Percentiles rank a stretch among this genome's conserved stretches.
Evolutionary conservation across 148 eudicot species (phyloP).

Genomic region (Vaccinium darrowii): DNA sequence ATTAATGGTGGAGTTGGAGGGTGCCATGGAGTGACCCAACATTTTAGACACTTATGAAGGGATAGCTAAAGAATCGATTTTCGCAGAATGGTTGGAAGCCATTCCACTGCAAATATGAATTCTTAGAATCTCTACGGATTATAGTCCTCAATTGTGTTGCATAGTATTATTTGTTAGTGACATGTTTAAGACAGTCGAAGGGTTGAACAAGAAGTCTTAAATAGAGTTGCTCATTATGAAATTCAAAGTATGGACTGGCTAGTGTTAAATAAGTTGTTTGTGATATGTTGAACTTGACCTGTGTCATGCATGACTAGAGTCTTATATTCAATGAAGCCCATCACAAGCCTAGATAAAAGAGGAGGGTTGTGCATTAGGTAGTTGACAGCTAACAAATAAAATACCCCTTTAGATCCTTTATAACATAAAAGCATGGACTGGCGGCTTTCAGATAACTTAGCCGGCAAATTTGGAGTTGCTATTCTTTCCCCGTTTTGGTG

Average conservation of each 20-base stretch:
- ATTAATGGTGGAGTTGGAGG: background rate
- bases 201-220: background rate
- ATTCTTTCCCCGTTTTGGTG: background rate
- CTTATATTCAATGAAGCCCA: background rate
- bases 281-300: background rate
- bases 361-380: background rate
- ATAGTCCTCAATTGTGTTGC: background rate
- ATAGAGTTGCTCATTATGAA: background rate
- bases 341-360: background rate
- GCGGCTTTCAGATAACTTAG: background rate
- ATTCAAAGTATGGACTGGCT: background rate
- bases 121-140: background rate
- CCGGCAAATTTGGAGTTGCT: background rate
- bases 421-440: background rate
- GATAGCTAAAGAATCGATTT: background rate
- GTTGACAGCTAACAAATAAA: background rate
- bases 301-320: background rate
- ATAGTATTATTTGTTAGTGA: background rate
- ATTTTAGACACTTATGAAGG: background rate
- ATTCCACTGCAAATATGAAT: background rate
- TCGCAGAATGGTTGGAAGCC: background rate
- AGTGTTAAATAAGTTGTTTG: background rate
- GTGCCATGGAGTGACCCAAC: background rate
- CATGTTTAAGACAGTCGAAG: background rate
- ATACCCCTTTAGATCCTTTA: background rate